Percentiles rank a stretch among this genome's conserved stretches.
Conservation (phyloP, 1,284 basidiomycete genomes). For the Vanrija humicola region DNA sequence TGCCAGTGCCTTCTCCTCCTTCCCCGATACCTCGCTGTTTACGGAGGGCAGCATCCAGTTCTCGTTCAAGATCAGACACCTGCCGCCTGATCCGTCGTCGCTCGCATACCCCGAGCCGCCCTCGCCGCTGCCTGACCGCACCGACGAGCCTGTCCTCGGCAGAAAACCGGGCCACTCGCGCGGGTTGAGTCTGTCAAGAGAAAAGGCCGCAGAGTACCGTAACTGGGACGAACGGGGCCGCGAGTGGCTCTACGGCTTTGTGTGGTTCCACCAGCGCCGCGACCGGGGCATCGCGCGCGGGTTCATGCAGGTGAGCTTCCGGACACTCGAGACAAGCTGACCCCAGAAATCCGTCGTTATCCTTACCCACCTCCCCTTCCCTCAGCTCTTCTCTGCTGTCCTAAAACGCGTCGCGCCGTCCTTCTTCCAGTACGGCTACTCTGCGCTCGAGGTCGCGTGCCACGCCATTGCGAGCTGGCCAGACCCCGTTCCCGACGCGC, state of each 20-base stretch:
- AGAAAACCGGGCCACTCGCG: background rate
- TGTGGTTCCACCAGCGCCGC: constrained; percentile 70
- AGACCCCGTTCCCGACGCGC: constrained; percentile 60
- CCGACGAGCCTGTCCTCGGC: background rate
- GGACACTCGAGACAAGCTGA: constrained; percentile 1
- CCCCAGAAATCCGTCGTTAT: constrained; percentile 76
- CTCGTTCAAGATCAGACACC: constrained; percentile 57
- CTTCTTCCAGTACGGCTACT: constrained; percentile 67
- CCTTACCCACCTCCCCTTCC: constrained; percentile 76
- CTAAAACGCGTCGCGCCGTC: constrained; percentile 69
- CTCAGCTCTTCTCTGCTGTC: constrained; percentile 71
- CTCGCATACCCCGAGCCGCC: constrained; percentile 39
- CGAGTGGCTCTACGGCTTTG: constrained; percentile 68
- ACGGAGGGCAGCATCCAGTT: constrained; percentile 54
- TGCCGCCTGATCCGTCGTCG: constrained; percentile 33
- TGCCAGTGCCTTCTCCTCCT: constrained; percentile 84
- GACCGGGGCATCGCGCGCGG: constrained; percentile 71
- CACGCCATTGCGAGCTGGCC: constrained; percentile 80
- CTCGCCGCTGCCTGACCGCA: constrained; percentile 33
- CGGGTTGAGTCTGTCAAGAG: constrained; percentile 9
- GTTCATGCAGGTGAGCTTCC: constrained; percentile 74
- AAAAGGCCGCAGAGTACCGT: constrained; percentile 45
- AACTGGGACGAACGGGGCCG: constrained; percentile 43
- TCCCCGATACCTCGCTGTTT: constrained; percentile 84
- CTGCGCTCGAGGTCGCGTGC: constrained; percentile 80